Percentiles rank a stretch among this genome's conserved stretches.
Evolutionary conservation across 148 eudicot genomes (phyloP).

Genomic region (Pouteria glomerata): DNA sequence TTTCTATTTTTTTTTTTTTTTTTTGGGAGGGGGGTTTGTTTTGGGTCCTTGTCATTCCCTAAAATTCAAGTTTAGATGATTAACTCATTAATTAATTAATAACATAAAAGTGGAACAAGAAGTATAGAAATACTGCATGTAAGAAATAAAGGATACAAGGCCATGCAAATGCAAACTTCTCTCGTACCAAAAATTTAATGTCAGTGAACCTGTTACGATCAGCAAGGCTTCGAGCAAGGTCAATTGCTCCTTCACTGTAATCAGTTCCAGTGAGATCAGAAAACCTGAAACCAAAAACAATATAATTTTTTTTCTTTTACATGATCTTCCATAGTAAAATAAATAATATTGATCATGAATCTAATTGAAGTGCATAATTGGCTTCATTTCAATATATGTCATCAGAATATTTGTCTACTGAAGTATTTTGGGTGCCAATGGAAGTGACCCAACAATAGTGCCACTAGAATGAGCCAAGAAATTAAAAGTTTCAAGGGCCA

Average conservation of each 20-base stretch:
- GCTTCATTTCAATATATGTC: background rate
- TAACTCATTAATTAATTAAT: background rate
- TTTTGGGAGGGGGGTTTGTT: no score
- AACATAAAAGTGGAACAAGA: no score
- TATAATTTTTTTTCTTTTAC: background rate
- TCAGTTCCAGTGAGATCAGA: slow-evolving; percentile 90
- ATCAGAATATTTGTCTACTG: background rate
- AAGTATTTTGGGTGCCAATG: background rate
- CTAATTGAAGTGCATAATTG: background rate
- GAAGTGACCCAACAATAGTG: background rate
- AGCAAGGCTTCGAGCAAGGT: slow-evolving; percentile 91
- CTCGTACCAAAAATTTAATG: slow-evolving; percentile 68
- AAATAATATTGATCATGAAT: no score
- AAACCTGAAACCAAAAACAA: slow-evolving; percentile 53
- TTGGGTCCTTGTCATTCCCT: background rate
- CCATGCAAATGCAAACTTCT: background rate
- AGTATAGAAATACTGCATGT: background rate
- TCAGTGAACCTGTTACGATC: slow-evolving; percentile 67
- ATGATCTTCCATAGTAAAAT: no score
- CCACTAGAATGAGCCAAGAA: background rate
- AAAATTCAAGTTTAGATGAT: background rate
- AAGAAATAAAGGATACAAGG: background rate
- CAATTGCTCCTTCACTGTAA: slow-evolving; percentile 92
- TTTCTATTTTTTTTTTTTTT: no score
- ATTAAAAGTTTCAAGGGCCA: background rate